Conservation (phyloP, 2,329 filamentous ascomycete genomes). For the Fusarium clavum region DNA sequence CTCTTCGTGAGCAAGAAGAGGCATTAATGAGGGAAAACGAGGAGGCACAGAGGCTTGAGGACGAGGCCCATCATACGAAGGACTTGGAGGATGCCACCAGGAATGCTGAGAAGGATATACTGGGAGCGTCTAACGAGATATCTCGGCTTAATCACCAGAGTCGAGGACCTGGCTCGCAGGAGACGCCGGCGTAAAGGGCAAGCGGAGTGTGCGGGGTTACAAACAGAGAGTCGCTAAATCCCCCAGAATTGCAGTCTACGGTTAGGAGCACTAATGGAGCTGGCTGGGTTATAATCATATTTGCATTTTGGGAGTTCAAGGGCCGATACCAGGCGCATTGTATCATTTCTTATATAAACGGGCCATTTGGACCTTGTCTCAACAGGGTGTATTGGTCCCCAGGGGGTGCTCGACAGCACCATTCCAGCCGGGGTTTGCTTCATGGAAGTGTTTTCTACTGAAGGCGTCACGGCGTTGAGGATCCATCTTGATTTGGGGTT, state of each 20-base stretch:
- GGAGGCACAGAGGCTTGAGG: constrained; percentile 64
- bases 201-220: constrained; percentile 25
- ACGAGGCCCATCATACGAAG: constrained; percentile 55
- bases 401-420: constrained; percentile 8
- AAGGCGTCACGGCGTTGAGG: constrained; percentile 26
- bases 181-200: constrained; percentile 25
- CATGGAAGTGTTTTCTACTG: not conserved
- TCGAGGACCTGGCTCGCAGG: constrained; percentile 19
- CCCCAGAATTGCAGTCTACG: constrained; percentile 31
- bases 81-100: constrained; percentile 43
- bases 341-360: constrained; percentile 39
- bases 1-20: constrained; percentile 63
- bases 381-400: not conserved
- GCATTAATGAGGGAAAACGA: constrained; percentile 65
- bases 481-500: not conserved
- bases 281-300: constrained; percentile 36
- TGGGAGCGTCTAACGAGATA: constrained; percentile 24
- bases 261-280: constrained; percentile 42
- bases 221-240: constrained; percentile 42
- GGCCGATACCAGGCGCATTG: constrained; percentile 40
- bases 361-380: constrained; percentile 8
- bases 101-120: constrained; percentile 39
- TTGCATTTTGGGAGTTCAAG: constrained; percentile 43
- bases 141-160: constrained; percentile 21
- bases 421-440: constrained; percentile 7